Percentiles rank a stretch among this genome's conserved stretches.
phyloP scores from a whole-genome alignment of 2,329 filamentous ascomycete species.

The Tolypocladium album region DNA sequence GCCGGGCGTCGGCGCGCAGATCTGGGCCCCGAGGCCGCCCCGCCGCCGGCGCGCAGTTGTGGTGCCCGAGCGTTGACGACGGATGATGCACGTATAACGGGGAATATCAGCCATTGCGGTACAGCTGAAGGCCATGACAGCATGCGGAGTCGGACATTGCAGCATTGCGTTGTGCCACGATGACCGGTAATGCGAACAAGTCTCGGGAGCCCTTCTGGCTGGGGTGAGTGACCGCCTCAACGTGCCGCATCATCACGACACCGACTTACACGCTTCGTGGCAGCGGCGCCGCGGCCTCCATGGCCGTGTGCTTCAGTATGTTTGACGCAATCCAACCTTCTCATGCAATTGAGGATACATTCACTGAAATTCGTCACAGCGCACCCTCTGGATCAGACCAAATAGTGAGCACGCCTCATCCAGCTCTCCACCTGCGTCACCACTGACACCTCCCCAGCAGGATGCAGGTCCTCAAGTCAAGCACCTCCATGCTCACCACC shows the following conservation, averaged over 20 bases:
- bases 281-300: conserved; percentile 31
- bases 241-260: not conserved
- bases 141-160: not conserved
- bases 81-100: not conserved
- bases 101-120: not conserved
- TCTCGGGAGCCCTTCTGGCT: conserved; percentile 32
- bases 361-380: conserved; percentile 15
- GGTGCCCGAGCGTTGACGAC: not conserved
- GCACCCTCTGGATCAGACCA: conserved; percentile 31
- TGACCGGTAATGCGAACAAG: conserved; percentile 2
- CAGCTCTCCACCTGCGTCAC: not conserved
- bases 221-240: conserved; percentile 18
- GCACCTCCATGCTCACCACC: conserved; percentile 27
- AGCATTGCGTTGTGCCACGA: not conserved
- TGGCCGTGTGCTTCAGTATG: conserved; percentile 35
- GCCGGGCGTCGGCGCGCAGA: not conserved
- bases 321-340: conserved; percentile 1
- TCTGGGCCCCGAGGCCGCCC: not conserved
- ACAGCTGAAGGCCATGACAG: not conserved
- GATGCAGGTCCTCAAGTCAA: conserved; percentile 31
- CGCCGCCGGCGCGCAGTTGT: not conserved
- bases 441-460: conserved; percentile 15
- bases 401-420: conserved; percentile 22
- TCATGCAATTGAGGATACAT: not conserved
- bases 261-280: conserved; percentile 1